Percentiles rank a stretch among this genome's conserved stretches.
These are phyloP conservation scores for Beauveria asiatica DNA, from an alignment of 2,329 filamentous ascomycete species.

Conservation along the genomic window DNA sequence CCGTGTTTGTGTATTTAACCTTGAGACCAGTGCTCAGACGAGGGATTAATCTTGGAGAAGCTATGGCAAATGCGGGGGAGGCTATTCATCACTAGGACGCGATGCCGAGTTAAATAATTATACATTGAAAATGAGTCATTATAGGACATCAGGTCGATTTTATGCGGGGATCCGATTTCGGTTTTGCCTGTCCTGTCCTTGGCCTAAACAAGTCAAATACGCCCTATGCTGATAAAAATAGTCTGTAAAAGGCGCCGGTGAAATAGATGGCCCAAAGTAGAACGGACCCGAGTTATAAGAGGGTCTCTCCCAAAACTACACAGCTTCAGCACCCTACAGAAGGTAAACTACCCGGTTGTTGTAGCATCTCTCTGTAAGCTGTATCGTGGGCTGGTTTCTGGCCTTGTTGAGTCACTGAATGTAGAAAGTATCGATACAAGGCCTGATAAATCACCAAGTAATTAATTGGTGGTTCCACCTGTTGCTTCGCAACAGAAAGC, in stretches of 20 bases:
- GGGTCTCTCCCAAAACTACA: background rate
- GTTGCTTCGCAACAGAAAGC: no score
- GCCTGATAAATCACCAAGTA: no score
- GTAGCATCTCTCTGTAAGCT: no score
- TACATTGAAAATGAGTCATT: background rate
- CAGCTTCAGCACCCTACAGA: no score
- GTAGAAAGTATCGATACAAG: no score
- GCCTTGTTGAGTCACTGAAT: no score
- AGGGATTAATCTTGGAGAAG: background rate
- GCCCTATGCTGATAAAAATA: background rate
- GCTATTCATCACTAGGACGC: background rate
- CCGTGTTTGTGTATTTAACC: no score
- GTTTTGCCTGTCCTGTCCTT: background rate
- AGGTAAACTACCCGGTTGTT: no score
- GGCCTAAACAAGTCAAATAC: background rate
- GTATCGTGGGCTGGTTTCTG: no score
- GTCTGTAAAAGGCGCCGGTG: background rate
- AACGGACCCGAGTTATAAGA: background rate
- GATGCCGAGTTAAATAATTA: background rate
- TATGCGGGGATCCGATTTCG: constrained; percentile 3
- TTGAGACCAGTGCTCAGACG: background rate
- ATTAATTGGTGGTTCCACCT: no score
- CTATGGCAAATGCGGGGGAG: background rate
- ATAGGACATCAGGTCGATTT: background rate
- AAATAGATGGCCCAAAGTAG: background rate